Base-by-base conservation (phyloP, 257 asterid genomes). In the Salvia splendens region DNA sequence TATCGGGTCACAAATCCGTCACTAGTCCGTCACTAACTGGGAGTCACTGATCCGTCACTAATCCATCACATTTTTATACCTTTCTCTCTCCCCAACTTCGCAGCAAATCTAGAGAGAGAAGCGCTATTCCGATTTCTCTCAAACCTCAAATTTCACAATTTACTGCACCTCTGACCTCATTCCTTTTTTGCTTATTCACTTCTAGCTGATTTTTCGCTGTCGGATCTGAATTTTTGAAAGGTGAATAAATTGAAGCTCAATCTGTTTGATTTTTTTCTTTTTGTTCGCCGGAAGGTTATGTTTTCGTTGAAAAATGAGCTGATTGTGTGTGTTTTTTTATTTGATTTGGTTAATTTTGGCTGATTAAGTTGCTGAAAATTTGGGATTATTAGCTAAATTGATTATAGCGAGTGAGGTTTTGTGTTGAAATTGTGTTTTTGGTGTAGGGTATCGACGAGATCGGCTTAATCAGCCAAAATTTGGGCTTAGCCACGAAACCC, bases 31-130 rank as follows among this genome's bases (percentile, higher is more conserved):
- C 24, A 20, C 24, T 20, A 20, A 20, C 24, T 20, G 24, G 24
- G 24, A 20, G 24, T 20, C 24, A 20, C 24, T 20, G 24, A 20
- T 20, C 24, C 24, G 24, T 20, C 24, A 20, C 24, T 20, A 20
- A 20, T 8, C 57, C 58, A 17, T 28, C 45, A 32, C 8, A 17
- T n/a, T 63, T 15, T 14, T 47, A 43, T 63, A 15, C 67, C 57
- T 63, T 55, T 30, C 66, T 55, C 82, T 72, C 66, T 50, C 83
- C 36, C 45, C 45, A 48, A 68, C 36, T 77, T 76, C 72, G 82
- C 83, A 80, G 73, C 79, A 72, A 73, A 82, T 83, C 90, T 72
- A 82, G 85, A 55, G 72, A 54, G 79, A 65, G 59, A 71, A 4
- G 40, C 64, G 46, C 64, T 24, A 24, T 24, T 24, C 30, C 61